Base-by-base conservation (phyloP, 2,329 filamentous ascomycete genomes). In the Fusarium sp. region DNA sequence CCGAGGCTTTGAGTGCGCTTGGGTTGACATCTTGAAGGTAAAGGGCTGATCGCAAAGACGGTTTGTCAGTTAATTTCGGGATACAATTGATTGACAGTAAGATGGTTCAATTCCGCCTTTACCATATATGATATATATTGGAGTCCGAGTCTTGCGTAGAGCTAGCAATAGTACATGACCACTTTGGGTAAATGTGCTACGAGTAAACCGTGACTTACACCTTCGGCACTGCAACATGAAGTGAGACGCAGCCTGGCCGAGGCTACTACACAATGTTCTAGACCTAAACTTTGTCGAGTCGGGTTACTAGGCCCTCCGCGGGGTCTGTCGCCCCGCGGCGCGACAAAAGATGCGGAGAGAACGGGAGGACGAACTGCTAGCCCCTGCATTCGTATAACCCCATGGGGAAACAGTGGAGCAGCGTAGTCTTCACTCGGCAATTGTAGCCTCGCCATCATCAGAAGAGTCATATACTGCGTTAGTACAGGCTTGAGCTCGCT, bases 1-100 rank as follows among this genome's bases (percentile, higher is more conserved):
- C 10, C 18, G 18, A 14, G 34, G 50, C 50, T 38, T 54, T 3
- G 34, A 54, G 9, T 54, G 34, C 5, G 24, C 34, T 38, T 54
- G 50, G 18, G 34, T 26, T 2, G 34, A 36, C 34, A 54, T 54
- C 4, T 54, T 38, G 24, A 12, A 22, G 3, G 8, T 38, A 17
- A 0, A 26, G 12, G 9, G 18, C 0, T 22, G 24, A 7, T 11
- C 0, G 12, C 13, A 22, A 36, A 13, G n/a, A 22, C 4, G 6
- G 17, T 15, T 11, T 38, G 0, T 8, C 4, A 13, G 9, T 54
- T 22, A 1, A 22, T 38, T 3, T 3, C 4, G 1, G 14, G 0
- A 5, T 9, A 50, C n/a, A 32, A 32, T n/a, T 32, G 9, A n/a
- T 32, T 1, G 14, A n/a, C 6, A 11, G 5, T 12, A n/a, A 17